Conservation (phyloP, 163 green algal genomes). For the Chlamydomonas reinhardtii region DNA sequence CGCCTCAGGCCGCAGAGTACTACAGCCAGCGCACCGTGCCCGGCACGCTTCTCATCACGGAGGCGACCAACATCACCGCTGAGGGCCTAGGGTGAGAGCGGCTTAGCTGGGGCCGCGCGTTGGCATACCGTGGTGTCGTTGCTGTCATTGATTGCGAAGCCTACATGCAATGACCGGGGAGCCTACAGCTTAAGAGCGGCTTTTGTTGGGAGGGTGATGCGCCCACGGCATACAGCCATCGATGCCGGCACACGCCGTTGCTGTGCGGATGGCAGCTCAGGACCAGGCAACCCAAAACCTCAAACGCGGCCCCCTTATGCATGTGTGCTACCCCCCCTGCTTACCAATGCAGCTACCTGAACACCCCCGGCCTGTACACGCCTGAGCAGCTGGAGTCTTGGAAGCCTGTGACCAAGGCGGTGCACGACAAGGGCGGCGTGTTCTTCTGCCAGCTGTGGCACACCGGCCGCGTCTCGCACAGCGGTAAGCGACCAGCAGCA, state of each 20-base stretch:
- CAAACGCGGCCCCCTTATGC: too few species aligned
- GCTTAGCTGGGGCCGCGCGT: too few species aligned
- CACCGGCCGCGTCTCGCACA: conserved; percentile 71
- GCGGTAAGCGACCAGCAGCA: conserved; percentile 30
- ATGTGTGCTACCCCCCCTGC: background rate
- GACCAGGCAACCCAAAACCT: too few species aligned
- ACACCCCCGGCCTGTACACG: conserved; percentile 77
- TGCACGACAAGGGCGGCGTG: conserved; percentile 76
- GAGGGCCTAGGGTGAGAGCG: conserved; percentile 50
- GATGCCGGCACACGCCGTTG: too few species aligned
- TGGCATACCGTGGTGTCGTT: too few species aligned
- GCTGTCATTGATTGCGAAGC: too few species aligned
- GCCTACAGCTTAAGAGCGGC: too few species aligned
- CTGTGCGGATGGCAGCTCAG: too few species aligned
- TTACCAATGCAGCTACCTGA: conserved; percentile 8
- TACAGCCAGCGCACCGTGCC: conserved; percentile 74
- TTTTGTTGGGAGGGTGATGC: too few species aligned
- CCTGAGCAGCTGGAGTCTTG: conserved; percentile 82
- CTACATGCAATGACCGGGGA: too few species aligned
- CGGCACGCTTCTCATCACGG: conserved; percentile 75
- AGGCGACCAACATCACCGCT: conserved; percentile 72
- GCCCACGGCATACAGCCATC: too few species aligned
- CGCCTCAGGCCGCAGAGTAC: conserved; percentile 57
- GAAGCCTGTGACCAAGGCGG: conserved; percentile 80
- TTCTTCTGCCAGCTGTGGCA: conserved; percentile 91